These are phyloP conservation scores for Nemania sp. DNA, from an alignment of 2,329 filamentous ascomycete species.

Conservation along the genomic window DNA sequence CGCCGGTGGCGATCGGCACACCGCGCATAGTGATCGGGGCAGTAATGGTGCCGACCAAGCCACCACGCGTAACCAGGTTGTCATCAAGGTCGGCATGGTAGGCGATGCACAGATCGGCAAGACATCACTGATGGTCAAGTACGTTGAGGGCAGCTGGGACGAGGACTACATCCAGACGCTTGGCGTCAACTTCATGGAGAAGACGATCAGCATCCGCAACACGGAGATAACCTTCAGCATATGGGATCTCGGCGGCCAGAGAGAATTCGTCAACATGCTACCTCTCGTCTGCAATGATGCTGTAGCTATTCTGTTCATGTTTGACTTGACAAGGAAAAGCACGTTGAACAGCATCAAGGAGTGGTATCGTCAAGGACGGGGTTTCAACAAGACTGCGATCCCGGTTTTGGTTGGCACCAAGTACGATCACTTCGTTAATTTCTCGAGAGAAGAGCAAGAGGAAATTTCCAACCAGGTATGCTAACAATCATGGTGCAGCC, in stretches of 20 bases:
- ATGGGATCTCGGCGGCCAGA: constrained; percentile 96
- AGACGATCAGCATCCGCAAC: constrained; percentile 98
- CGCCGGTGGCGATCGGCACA: constrained; percentile 45
- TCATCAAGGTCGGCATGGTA: constrained; percentile 99
- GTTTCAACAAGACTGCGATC: constrained; percentile 99
- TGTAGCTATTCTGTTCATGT: constrained; percentile 99
- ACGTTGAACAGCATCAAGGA: constrained; percentile 99
- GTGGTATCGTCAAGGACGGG: constrained; percentile 96
- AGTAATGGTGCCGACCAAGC: constrained; percentile 46
- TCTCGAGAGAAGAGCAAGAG: constrained; percentile 94
- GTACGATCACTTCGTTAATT: constrained; percentile 99
- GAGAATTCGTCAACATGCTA: constrained; percentile 99
- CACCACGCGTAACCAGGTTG: constrained; percentile 72
- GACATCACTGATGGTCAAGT: constrained; percentile 99
- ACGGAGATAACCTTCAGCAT: constrained; percentile 99
- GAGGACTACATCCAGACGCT: constrained; percentile 99
- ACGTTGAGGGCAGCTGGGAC: constrained; percentile 98
- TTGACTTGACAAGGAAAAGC: constrained; percentile 96
- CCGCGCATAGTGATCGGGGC: constrained; percentile 50
- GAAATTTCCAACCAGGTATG: constrained; percentile 93
- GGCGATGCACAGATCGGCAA: constrained; percentile 99
- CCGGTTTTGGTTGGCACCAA: constrained; percentile 97
- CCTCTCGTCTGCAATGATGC: constrained; percentile 99
- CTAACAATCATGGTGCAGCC: neutral
- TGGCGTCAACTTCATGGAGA: constrained; percentile 99